Evolutionary conservation across 352 stramenopile genomes (phyloP).

Genomic region (Blastocystis sp.): DNA sequence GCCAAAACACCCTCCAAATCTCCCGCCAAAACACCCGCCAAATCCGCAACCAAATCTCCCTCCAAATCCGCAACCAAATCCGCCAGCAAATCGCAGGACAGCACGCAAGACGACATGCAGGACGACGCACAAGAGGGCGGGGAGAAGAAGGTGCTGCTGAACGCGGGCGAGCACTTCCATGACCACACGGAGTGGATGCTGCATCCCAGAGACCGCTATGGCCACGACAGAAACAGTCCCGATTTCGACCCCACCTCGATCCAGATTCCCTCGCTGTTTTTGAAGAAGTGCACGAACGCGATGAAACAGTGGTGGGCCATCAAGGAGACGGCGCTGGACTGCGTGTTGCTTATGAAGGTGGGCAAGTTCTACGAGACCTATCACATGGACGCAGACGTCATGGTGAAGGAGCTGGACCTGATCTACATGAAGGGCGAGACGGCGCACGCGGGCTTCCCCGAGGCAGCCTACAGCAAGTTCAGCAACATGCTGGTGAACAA

Average conservation of each 20-base stretch:
- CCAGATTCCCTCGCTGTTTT: conserved; percentile 80
- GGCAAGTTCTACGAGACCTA: conserved; percentile 82
- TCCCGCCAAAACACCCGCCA: conserved; percentile 66
- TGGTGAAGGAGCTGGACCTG: conserved; percentile 87
- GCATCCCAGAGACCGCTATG: conserved; percentile 81
- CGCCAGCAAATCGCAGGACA: conserved; percentile 19
- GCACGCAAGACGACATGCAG: conserved; percentile 39
- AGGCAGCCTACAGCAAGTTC: conserved; percentile 93
- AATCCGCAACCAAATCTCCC: conserved; percentile 59
- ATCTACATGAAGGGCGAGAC: conserved; percentile 95
- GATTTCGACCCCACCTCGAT: conserved; percentile 88
- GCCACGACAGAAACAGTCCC: conserved; percentile 78
- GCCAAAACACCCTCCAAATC: not conserved
- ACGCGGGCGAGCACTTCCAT: conserved; percentile 80
- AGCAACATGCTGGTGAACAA: conserved; percentile 87
- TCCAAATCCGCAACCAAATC: not conserved
- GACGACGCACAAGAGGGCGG: conserved; percentile 73
- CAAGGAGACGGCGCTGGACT: conserved; percentile 94
- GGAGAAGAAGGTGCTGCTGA: conserved; percentile 73
- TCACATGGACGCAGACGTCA: conserved; percentile 97
- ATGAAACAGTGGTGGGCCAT: conserved; percentile 97
- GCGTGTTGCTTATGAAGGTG: conserved; percentile 96
- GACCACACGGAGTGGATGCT: conserved; percentile 74
- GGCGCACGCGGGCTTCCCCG: conserved; percentile 94
- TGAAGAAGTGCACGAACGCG: conserved; percentile 85